A percentile compares a stretch with the other conserved stretches of the same genome.
Evolutionary conservation across 495 filamentous ascomycete genomes (phyloP).

Genomic region (Hypoxylon rickii): DNA sequence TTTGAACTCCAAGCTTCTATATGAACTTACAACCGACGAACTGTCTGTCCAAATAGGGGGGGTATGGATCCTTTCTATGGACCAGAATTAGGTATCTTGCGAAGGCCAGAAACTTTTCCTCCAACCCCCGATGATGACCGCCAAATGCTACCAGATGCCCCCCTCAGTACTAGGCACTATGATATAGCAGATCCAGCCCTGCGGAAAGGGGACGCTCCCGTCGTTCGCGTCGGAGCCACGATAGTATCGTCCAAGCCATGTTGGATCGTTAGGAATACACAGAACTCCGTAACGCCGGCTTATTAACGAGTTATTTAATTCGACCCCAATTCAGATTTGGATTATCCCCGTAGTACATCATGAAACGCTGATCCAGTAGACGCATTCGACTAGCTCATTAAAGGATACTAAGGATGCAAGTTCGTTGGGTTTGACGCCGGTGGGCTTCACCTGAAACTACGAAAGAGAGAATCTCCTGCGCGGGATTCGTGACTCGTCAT

Average conservation of each 20-base stretch:
- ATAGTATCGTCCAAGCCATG: neutral
- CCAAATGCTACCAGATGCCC: constrained; percentile 5
- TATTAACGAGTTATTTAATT: neutral
- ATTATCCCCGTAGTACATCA: neutral
- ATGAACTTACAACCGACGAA: neutral
- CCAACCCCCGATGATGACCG: neutral
- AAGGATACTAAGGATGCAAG: too few species aligned
- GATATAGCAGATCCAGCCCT: neutral
- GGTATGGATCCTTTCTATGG: constrained; percentile 11
- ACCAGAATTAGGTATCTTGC: constrained; percentile 17
- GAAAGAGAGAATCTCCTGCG: constrained; percentile 1
- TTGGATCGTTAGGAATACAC: neutral
- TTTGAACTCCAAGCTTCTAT: neutral
- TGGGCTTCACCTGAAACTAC: neutral
- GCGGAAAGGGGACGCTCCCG: neutral
- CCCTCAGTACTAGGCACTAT: constrained; percentile 2
- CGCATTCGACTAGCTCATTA: too few species aligned
- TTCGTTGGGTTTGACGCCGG: neutral
- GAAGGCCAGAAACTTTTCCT: neutral
- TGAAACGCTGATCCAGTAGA: neutral
- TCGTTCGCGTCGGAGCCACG: neutral
- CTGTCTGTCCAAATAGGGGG: neutral
- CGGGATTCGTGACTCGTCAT: neutral
- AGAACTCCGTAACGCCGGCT: neutral
- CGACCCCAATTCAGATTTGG: neutral